Percentiles rank a stretch among this genome's conserved stretches.
Conservation (phyloP, 2,329 filamentous ascomycete species). For the Magnaporthales sp. region DNA sequence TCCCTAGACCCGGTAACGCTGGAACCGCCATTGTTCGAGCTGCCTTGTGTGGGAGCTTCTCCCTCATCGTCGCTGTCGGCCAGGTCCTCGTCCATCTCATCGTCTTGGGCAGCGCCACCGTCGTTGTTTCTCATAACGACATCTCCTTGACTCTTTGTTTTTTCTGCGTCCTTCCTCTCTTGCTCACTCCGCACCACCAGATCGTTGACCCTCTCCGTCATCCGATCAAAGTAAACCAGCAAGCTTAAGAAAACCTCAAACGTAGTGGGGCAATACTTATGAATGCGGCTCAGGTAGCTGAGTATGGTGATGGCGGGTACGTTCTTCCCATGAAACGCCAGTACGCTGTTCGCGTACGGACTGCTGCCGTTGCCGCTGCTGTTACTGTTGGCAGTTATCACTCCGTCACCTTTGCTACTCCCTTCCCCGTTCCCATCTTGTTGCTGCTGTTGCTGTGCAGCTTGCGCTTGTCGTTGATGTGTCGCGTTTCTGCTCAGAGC, state of each 20-base stretch:
- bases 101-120: slow-evolving; percentile 15
- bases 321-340: slow-evolving; percentile 97
- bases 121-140: neutral
- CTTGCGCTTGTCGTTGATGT: slow-evolving; percentile 45
- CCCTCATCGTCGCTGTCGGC: slow-evolving; percentile 28
- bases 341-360: slow-evolving; percentile 55
- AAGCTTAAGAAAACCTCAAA: slow-evolving; percentile 96
- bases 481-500: slow-evolving; percentile 66
- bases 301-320: slow-evolving; percentile 94
- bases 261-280: slow-evolving; percentile 97
- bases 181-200: slow-evolving; percentile 62
- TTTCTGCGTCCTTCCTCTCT: slow-evolving; percentile 25
- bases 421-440: slow-evolving; percentile 9
- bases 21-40: neutral
- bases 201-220: slow-evolving; percentile 93
- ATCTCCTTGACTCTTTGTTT: neutral
- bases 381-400: slow-evolving; percentile 4
- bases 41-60: neutral
- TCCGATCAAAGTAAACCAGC: slow-evolving; percentile 95
- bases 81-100: slow-evolving; percentile 40
- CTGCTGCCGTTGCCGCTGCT: slow-evolving; percentile 24
- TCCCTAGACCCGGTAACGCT: slow-evolving; percentile 9
- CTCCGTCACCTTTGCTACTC: slow-evolving; percentile 12
- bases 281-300: slow-evolving; percentile 90
- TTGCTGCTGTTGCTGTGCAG: slow-evolving; percentile 15